phyloP scores from a whole-genome alignment of 208 protist species.

The Crithidia thermophila region DNA sequence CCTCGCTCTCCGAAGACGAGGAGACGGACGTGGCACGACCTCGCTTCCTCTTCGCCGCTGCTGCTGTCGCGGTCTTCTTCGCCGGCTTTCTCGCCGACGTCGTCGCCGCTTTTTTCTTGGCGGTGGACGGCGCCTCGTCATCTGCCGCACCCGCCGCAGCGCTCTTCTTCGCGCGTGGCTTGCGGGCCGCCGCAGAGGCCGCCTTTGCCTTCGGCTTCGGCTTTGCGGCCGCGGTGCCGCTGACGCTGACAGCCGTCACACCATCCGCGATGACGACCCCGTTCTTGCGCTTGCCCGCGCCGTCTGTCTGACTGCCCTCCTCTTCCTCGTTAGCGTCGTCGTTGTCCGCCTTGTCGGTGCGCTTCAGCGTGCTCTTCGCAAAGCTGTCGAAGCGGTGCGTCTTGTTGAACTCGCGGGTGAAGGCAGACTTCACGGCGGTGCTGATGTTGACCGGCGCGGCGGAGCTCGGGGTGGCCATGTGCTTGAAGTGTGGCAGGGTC shows the following conservation, averaged over 20 bases:
- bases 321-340: conserved; percentile 22
- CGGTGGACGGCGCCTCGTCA: conserved; percentile 12
- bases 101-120: conserved; percentile 42
- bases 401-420: conserved; percentile 91
- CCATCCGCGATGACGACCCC: conserved; percentile 14
- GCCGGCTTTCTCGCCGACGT: conserved; percentile 21
- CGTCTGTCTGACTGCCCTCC: conserved; percentile 13
- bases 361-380: conserved; percentile 53
- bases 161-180: conserved; percentile 31
- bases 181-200: conserved; percentile 7
- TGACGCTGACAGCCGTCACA: conserved; percentile 22
- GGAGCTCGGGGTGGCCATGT: conserved; percentile 43
- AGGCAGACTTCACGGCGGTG: conserved; percentile 85
- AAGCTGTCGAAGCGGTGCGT: conserved; percentile 80
- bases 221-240: not conserved
- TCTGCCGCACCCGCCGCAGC: not conserved
- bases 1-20: conserved; percentile 21
- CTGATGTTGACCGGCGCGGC: conserved; percentile 40
- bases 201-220: conserved; percentile 18
- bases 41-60: conserved; percentile 14
- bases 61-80: conserved; percentile 9
- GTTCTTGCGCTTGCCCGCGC: conserved; percentile 14
- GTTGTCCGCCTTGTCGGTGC: conserved; percentile 31
- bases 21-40: not conserved
- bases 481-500: conserved; percentile 70